Percentiles rank a stretch among this genome's conserved stretches.
These are phyloP conservation scores for Byssochlamys sp. DNA, from an alignment of 2,329 filamentous ascomycete species.

Conservation along the genomic window DNA sequence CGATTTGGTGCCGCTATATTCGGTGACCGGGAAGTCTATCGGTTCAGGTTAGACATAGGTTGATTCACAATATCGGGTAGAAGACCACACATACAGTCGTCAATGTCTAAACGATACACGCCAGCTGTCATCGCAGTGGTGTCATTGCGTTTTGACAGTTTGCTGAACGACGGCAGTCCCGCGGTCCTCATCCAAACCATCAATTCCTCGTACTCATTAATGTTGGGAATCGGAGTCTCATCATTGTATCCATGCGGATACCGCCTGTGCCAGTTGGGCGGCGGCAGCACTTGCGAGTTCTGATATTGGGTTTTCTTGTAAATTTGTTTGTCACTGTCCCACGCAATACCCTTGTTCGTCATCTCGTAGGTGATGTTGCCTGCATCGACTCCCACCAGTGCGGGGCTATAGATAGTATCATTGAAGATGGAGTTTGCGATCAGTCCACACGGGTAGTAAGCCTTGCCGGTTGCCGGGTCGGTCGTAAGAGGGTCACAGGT, in stretches of 20 bases:
- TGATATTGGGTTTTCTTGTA: constrained; percentile 64
- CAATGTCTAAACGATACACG: constrained; percentile 65
- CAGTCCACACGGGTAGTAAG: constrained; percentile 88
- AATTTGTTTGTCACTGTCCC: constrained; percentile 70
- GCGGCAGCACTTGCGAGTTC: constrained; percentile 59
- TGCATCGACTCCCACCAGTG: constrained; percentile 46
- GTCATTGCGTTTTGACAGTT: constrained; percentile 79
- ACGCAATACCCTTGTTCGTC: constrained; percentile 71
- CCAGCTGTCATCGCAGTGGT: constrained; percentile 56
- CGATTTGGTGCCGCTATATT: constrained; percentile 79
- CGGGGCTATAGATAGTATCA: constrained; percentile 67
- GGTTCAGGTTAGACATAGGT: background rate
- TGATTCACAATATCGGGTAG: background rate
- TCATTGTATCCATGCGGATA: constrained; percentile 63
- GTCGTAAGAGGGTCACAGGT: constrained; percentile 65
- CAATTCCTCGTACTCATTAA: constrained; percentile 71
- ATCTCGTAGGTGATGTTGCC: constrained; percentile 56
- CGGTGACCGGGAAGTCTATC: constrained; percentile 66
- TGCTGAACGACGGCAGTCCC: constrained; percentile 86
- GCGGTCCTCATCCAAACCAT: constrained; percentile 99
- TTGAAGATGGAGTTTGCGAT: constrained; percentile 98
- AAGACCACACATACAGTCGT: constrained; percentile 56
- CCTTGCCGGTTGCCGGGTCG: constrained; percentile 45
- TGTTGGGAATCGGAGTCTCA: constrained; percentile 56
- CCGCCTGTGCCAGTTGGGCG: constrained; percentile 70